phyloP scores from a whole-genome alignment of 768 basidiomycete genomes.

The Leccinum boreale region DNA sequence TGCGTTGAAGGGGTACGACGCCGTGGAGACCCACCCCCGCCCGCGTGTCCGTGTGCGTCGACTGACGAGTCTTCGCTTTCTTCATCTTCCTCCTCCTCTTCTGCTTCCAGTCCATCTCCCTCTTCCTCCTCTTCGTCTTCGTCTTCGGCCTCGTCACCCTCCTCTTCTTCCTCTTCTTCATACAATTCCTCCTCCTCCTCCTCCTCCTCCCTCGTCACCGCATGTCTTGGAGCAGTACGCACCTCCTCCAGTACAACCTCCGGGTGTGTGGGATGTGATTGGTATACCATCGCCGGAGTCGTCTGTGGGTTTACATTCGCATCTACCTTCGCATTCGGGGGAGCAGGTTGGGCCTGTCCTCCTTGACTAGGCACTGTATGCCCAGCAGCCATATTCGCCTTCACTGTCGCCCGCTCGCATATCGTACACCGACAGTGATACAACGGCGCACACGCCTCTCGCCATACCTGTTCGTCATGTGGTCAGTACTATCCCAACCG shows the following conservation, averaged over 20 bases:
- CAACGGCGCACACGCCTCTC: constrained; percentile 67
- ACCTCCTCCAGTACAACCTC: constrained; percentile 29
- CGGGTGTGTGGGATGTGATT: constrained; percentile 4
- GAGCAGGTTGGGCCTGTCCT: constrained; percentile 12
- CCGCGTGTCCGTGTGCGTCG: background rate
- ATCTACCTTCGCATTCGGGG: background rate
- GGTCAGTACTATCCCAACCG: background rate
- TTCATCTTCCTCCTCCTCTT: constrained; percentile 33
- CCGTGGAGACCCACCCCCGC: constrained; percentile 1
- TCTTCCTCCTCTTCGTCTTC: constrained; percentile 6
- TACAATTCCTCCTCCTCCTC: constrained; percentile 24
- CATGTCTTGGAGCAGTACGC: constrained; percentile 15
- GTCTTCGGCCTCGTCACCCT: constrained; percentile 26
- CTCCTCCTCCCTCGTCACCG: constrained; percentile 26
- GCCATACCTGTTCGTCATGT: constrained; percentile 52
- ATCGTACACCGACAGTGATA: constrained; percentile 74
- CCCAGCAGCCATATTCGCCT: constrained; percentile 44
- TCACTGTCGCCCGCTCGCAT: constrained; percentile 63
- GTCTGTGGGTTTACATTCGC: constrained; percentile 6
- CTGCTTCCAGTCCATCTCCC: constrained; percentile 25
- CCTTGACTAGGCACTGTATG: constrained; percentile 32
- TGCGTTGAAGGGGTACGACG: background rate
- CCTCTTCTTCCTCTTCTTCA: constrained; percentile 23
- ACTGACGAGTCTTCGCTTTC: constrained; percentile 24
- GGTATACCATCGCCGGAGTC: background rate